Percentiles rank a stretch among this genome's conserved stretches.
These are phyloP conservation scores for Pisolithus marmoratus DNA, from an alignment of 768 basidiomycete genomes.

Conservation along the genomic window DNA sequence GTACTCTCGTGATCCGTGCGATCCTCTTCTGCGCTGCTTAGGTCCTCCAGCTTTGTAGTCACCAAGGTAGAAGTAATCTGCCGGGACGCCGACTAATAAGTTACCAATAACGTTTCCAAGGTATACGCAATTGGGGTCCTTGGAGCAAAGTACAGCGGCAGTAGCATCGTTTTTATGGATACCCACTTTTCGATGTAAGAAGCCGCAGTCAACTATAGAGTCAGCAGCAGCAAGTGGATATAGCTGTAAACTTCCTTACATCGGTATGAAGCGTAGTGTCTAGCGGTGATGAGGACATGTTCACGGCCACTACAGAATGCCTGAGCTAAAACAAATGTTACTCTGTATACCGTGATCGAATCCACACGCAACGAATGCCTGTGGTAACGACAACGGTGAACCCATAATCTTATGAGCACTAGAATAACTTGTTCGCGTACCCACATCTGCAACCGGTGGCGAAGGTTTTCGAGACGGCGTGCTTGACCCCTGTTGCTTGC, in stretches of 20 bases:
- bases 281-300: conserved; percentile 70
- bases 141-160: not conserved
- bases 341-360: conserved; percentile 57
- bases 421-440: conserved; percentile 27
- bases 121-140: conserved; percentile 57
- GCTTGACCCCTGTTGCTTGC: conserved; percentile 68
- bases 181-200: conserved; percentile 64
- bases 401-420: not conserved
- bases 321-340: not conserved
- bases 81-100: conserved; percentile 58
- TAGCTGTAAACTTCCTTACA: conserved; percentile 34
- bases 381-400: not conserved
- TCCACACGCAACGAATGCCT: conserved; percentile 67
- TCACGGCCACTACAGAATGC: conserved; percentile 49
- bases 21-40: conserved; percentile 37
- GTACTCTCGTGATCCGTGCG: conserved; percentile 1
- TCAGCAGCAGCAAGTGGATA: conserved; percentile 1
- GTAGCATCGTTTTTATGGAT: too few relatives aligned
- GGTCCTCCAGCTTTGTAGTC: conserved; percentile 40
- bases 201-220: conserved; percentile 27
- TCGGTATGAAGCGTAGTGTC: conserved; percentile 66
- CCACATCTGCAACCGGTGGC: conserved; percentile 76
- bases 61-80: conserved; percentile 54
- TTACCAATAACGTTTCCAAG: conserved; percentile 67
- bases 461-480: conserved; percentile 65